These are phyloP conservation scores for Torulaspora maleeae DNA, from an alignment of 805 yeast genomes.

Conservation along the genomic window DNA sequence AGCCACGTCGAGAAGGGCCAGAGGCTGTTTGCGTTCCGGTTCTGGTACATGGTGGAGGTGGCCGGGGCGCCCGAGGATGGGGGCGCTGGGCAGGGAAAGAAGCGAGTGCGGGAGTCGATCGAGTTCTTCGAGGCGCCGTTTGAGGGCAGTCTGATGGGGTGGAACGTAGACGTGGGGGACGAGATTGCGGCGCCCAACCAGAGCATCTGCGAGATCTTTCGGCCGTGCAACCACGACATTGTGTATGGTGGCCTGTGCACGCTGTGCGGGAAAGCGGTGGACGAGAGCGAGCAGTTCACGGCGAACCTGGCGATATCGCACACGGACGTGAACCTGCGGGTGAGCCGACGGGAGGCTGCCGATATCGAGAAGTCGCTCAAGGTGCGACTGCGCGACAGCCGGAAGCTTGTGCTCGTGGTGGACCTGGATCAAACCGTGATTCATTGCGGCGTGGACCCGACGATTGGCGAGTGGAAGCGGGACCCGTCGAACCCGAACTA, in stretches of 20 bases:
- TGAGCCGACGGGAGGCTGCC: slow-evolving; percentile 81
- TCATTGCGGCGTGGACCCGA: slow-evolving; percentile 96
- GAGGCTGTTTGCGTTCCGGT: slow-evolving; percentile 40
- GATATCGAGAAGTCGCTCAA: slow-evolving; percentile 70
- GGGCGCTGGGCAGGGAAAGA: slow-evolving; percentile 17
- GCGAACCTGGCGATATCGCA: slow-evolving; percentile 68
- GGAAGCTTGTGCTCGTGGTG: slow-evolving; percentile 82
- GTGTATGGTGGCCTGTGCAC: slow-evolving; percentile 96
- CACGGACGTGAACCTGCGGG: slow-evolving; percentile 76
- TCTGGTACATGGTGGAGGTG: slow-evolving; percentile 42
- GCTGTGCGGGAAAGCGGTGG: slow-evolving; percentile 77
- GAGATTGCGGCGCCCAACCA: slow-evolving; percentile 47
- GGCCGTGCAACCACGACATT: slow-evolving; percentile 87
- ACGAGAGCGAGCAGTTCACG: slow-evolving; percentile 69
- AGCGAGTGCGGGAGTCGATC: slow-evolving; percentile 53
- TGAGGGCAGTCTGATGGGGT: slow-evolving; percentile 56
- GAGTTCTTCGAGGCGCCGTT: slow-evolving; percentile 82
- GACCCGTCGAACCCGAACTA: slow-evolving; percentile 84
- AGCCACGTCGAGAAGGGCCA: slow-evolving; percentile 38
- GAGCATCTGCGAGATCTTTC: slow-evolving; percentile 54
- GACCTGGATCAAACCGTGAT: slow-evolving; percentile 97
- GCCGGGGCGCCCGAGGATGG: slow-evolving; percentile 24
- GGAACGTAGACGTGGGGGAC: slow-evolving; percentile 55
- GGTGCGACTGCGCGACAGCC: slow-evolving; percentile 51
- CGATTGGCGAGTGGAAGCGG: slow-evolving; percentile 92